Evolutionary conservation across 2,329 filamentous ascomycete species (phyloP), one percentile per base, ranked within the genome.

Genomic region (Botrytis pseudocinerea): DNA sequence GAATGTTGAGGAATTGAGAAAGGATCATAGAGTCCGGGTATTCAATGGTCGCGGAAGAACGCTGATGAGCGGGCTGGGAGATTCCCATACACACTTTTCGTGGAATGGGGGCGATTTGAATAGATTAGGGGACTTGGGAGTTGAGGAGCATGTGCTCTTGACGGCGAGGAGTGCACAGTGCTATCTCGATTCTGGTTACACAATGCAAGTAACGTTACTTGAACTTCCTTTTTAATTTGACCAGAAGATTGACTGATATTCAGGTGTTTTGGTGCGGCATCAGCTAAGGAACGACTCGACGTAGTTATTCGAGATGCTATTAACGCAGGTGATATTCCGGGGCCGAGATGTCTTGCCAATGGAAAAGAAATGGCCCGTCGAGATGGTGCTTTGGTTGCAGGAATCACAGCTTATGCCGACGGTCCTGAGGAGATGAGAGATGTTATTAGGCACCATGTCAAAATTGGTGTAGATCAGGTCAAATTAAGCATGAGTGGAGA

Each of bases 101-200:
- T 87, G 85, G 85, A 86, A 86, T 72, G 81, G 81, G 8, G 81
- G 82, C 8, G 82, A 84, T 69, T 80, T 87, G 0, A 81, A 81
- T 32, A 76, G 78, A 1, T 77, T 87, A 2, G 84, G 83, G 1
- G 81, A 82, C 0, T 75, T 87, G 3, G 81, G 80, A 0, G 79
- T 86, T 0, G 85, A 87, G 76, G 85, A 87, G 71, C 85, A 87
- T 74, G 83, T 44, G 81, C 35, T 57, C 25, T 3, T 57, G 2
- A 69, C 48, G 25, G 65, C 28, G 28, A 40, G 28, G 46, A 69
- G 79, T 46, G 85, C 85, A 0, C 80, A 83, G 75, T 83, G 80
- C 62, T 87, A 83, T 74, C 77, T 86, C 12, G 85, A 87, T 75
- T 85, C 82, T 6, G 85, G 85, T 0, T 86, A 86, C 76, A 87